Evolutionary conservation across 2,329 filamentous ascomycete species (phyloP).

Genomic region (Trichoderma brevicompactum): DNA sequence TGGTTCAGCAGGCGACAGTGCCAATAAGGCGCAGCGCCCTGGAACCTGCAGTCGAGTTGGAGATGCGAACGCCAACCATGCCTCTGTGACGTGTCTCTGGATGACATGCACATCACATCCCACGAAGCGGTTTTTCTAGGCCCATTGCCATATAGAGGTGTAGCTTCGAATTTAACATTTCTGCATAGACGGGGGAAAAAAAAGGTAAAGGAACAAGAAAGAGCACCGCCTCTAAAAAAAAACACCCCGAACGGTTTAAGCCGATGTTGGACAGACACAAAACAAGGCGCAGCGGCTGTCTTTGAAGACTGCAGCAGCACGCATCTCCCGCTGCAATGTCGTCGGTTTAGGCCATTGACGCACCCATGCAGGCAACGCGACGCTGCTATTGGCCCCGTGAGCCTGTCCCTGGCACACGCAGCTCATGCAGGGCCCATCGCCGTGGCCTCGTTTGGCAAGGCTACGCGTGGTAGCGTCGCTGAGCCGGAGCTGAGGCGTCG

Average conservation of each 20-base stretch:
- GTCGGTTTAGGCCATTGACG: not conserved
- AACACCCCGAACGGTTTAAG: not conserved
- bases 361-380: not conserved
- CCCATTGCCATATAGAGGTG: not conserved
- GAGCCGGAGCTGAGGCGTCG: slow-evolving; percentile 29
- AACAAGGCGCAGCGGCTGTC: slow-evolving; percentile 22
- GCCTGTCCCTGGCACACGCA: slow-evolving; percentile 24
- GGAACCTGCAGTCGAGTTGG: slow-evolving; percentile 16
- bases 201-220: not conserved
- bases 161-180: not conserved
- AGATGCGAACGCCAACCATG: slow-evolving; percentile 20
- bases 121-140: too few relatives aligned
- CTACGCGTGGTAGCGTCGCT: slow-evolving; percentile 29
- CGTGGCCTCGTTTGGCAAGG: slow-evolving; percentile 30
- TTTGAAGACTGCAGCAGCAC: not conserved
- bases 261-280: not conserved
- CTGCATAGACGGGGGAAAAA: not conserved
- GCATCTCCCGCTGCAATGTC: slow-evolving; percentile 17
- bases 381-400: slow-evolving; percentile 14
- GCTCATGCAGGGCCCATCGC: slow-evolving; percentile 28
- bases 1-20: slow-evolving; percentile 15
- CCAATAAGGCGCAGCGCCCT: slow-evolving; percentile 16
- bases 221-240: slow-evolving; percentile 3
- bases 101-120: slow-evolving; percentile 2
- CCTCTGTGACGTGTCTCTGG: slow-evolving; percentile 19